Evolutionary conservation across 1,139 yeast species (phyloP).

Genomic region (Debaryomyces sp.): DNA sequence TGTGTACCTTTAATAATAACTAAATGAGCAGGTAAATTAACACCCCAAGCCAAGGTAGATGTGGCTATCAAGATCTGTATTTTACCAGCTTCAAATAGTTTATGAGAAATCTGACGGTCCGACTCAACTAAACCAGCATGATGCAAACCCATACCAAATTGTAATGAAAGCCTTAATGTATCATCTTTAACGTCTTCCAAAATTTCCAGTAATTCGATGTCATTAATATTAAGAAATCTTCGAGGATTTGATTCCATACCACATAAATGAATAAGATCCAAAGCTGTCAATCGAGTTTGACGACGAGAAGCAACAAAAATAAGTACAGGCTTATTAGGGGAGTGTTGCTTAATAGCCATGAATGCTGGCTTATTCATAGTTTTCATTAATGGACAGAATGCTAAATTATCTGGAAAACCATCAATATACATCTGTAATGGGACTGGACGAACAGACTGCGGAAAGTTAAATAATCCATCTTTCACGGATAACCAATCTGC

Average conservation of each 20-base stretch:
- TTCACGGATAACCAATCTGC: slow-evolving; percentile 96
- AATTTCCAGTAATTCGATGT: slow-evolving; percentile 68
- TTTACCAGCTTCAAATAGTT: slow-evolving; percentile 79
- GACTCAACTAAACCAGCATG: slow-evolving; percentile 96
- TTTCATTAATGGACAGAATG: slow-evolving; percentile 95
- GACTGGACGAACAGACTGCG: slow-evolving; percentile 95
- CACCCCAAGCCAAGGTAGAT: slow-evolving; percentile 97
- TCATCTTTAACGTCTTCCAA: slow-evolving; percentile 81
- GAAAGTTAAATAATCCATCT: slow-evolving; percentile 89
- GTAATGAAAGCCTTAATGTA: slow-evolving; percentile 78
- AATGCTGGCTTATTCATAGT: slow-evolving; percentile 98
- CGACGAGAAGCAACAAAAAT: slow-evolving; percentile 97
- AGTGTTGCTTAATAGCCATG: slow-evolving; percentile 93
- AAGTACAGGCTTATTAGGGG: slow-evolving; percentile 89
- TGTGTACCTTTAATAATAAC: slow-evolving; percentile 95
- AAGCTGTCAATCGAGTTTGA: slow-evolving; percentile 93
- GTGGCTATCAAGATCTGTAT: slow-evolving; percentile 93
- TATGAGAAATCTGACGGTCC: slow-evolving; percentile 87
- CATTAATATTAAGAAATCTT: slow-evolving; percentile 77
- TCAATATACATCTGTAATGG: slow-evolving; percentile 98
- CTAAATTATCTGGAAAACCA: slow-evolving; percentile 93
- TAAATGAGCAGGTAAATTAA: slow-evolving; percentile 90
- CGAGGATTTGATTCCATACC: slow-evolving; percentile 95
- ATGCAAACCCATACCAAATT: slow-evolving; percentile 95
- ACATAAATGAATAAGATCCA: slow-evolving; percentile 89